Evolutionary conservation across 129 eudicot genomes (phyloP).

Genomic region (Glebionis coronaria): DNA sequence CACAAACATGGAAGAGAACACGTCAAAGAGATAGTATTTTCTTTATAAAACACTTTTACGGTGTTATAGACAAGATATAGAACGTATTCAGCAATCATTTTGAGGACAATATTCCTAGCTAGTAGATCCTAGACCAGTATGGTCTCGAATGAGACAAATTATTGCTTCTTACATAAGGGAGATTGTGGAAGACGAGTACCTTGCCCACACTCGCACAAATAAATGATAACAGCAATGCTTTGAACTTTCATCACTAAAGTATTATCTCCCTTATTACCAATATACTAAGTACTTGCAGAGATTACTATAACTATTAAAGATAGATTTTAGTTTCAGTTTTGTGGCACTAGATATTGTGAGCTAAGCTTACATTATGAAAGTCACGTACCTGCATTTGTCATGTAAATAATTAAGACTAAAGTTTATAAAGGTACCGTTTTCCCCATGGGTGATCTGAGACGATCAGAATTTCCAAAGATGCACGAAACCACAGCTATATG

Average conservation of each 20-base stretch:
- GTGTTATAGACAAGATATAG: no score
- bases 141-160: not conserved
- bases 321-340: no score
- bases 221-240: not conserved
- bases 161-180: conserved; percentile 9
- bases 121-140: not conserved
- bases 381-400: conserved; percentile 19
- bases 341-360: not conserved
- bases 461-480: conserved; percentile 99
- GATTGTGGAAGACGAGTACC: conserved; percentile 4
- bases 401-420: not conserved
- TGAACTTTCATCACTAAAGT: conserved; percentile 11
- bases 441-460: conserved; percentile 77
- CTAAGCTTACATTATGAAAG: conserved; percentile 11
- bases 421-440: conserved; percentile 54
- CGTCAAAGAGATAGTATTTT: no score
- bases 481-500: conserved; percentile 97
- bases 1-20: no score
- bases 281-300: not conserved
- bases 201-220: conserved; percentile 1
- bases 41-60: no score
- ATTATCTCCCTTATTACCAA: conserved; percentile 7
- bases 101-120: no score
- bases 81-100: no score
- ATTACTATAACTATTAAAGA: not conserved